Percentiles rank a stretch among this genome's conserved stretches.
phyloP scores from a whole-genome alignment of 257 asterid species.

The Misopates orontium region DNA sequence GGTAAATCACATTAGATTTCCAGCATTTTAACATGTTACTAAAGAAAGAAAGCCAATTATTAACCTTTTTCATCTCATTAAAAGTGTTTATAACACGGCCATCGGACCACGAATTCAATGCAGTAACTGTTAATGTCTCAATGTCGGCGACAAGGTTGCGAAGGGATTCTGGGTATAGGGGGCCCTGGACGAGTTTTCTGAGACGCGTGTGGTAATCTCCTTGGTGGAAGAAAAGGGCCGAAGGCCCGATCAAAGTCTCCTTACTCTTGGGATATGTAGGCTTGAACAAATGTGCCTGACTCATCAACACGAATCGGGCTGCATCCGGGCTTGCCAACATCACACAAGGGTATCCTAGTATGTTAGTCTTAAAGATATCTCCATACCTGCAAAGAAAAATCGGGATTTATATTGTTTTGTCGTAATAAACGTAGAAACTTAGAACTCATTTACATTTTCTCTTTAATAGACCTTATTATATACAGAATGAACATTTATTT shows the following conservation, averaged over 20 bases:
- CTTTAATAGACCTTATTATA: too few species aligned
- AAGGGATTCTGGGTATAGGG: slow-evolving; percentile 57
- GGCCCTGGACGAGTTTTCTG: slow-evolving; percentile 59
- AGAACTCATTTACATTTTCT: too few species aligned
- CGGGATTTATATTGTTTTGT: too few species aligned
- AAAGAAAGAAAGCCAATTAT: neutral
- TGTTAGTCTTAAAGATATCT: slow-evolving; percentile 75
- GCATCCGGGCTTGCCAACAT: slow-evolving; percentile 94
- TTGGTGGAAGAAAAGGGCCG: slow-evolving; percentile 82
- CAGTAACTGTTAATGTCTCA: slow-evolving; percentile 43
- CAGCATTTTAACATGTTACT: neutral
- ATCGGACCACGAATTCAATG: slow-evolving; percentile 54
- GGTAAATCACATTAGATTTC: too few species aligned
- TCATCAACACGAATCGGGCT: slow-evolving; percentile 71
- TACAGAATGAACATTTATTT: too few species aligned
- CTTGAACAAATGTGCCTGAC: slow-evolving; percentile 68
- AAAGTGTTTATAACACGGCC: slow-evolving; percentile 55
- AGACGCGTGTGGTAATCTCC: slow-evolving; percentile 74
- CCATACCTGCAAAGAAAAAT: slow-evolving; percentile 53
- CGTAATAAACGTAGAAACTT: too few species aligned
- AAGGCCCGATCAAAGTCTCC: slow-evolving; percentile 69
- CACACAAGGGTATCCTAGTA: slow-evolving; percentile 80
- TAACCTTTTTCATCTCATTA: slow-evolving; percentile 70
- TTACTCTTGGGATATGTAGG: slow-evolving; percentile 89
- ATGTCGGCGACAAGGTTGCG: slow-evolving; percentile 48